Percentiles rank a stretch among this genome's conserved stretches.
Conservation (phyloP, 83 land plant species). For the Picea mariana region DNA sequence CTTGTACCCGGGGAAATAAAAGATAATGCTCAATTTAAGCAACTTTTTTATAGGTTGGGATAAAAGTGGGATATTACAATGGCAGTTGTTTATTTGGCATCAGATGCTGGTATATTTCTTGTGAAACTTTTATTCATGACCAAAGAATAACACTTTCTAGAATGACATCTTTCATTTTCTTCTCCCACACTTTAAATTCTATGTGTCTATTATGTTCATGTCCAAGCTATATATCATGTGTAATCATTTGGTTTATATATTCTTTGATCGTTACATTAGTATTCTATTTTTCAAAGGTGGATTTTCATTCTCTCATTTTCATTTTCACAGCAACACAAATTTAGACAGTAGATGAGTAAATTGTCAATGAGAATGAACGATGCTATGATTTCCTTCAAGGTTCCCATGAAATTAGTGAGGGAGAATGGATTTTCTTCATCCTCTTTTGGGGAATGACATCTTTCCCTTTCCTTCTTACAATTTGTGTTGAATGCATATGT, state of each 20-base stretch:
- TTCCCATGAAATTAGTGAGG: background rate
- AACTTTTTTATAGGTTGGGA: conserved; percentile 62
- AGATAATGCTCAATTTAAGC: conserved; percentile 18
- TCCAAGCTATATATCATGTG: background rate
- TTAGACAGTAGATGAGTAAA: too few species aligned
- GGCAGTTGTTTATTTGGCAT: conserved; percentile 85
- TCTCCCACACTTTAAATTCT: background rate
- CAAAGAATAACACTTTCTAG: background rate
- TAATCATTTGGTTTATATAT: background rate
- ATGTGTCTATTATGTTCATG: background rate
- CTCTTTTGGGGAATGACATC: too few species aligned
- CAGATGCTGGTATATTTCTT: conserved; percentile 71
- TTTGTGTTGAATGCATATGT: too few species aligned
- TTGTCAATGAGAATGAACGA: background rate
- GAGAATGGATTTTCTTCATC: too few species aligned
- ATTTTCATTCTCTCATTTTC: background rate
- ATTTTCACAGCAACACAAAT: background rate
- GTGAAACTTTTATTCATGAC: background rate
- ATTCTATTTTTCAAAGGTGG: background rate
- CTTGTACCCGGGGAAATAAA: conserved; percentile 75
- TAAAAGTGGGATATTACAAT: conserved; percentile 98
- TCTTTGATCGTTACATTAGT: background rate
- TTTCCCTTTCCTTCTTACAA: too few species aligned
- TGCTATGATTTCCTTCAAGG: background rate
- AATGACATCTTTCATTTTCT: background rate